A percentile compares a stretch with the other conserved stretches of the same genome.
phyloP scores from a whole-genome alignment of 1,284 basidiomycete genomes.

The Ceratobasidium papillatum region DNA sequence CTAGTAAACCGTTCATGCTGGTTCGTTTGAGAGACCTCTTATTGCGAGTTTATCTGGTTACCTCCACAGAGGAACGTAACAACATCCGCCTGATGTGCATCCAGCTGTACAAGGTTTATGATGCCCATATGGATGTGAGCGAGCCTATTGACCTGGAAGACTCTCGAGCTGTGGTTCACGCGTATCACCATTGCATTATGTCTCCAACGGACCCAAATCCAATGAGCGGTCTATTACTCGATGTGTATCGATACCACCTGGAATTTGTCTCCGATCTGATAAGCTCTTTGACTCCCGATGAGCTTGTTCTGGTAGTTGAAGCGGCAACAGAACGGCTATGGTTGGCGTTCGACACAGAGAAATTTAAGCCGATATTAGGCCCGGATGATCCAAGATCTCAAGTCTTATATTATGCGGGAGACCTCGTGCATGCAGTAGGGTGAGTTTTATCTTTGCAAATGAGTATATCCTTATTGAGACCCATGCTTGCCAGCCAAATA shows the following conservation, averaged over 20 bases:
- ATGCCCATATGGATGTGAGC: background rate
- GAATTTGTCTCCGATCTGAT: background rate
- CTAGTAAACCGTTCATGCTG: background rate
- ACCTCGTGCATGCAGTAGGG: background rate
- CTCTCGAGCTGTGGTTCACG: background rate
- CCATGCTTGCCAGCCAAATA: too few relatives aligned
- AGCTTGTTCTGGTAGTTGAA: background rate
- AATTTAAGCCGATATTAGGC: background rate
- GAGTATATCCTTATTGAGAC: too few relatives aligned
- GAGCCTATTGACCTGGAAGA: background rate
- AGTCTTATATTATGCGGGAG: background rate
- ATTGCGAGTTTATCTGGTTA: background rate
- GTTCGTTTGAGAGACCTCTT: background rate
- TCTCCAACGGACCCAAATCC: background rate
- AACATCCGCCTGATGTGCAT: background rate
- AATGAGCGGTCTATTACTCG: background rate
- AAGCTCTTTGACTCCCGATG: background rate
- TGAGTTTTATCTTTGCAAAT: background rate
- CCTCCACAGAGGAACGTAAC: background rate
- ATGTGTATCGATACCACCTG: conserved; percentile 1
- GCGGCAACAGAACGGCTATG: conserved; percentile 11
- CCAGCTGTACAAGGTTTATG: background rate
- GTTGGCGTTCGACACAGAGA: background rate
- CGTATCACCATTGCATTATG: background rate
- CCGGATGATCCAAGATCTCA: background rate